These are phyloP conservation scores for Exobasidium rhododendri DNA, from an alignment of 1,284 basidiomycete species.

Conservation along the genomic window DNA sequence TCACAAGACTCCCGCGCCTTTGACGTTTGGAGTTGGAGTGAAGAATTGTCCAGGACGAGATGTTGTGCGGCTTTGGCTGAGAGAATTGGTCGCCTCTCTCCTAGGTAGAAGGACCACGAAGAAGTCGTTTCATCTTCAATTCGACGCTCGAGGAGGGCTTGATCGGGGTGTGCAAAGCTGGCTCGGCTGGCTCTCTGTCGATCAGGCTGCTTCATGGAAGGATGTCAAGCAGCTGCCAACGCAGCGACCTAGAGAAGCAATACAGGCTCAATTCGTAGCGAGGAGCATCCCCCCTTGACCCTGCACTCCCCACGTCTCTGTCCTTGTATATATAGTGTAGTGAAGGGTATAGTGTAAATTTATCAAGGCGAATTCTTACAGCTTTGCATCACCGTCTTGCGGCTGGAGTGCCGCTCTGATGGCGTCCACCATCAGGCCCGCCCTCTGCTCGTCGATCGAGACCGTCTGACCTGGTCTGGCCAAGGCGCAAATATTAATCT, in stretches of 20 bases:
- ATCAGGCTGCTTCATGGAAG: not conserved
- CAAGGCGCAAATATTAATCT: constrained; percentile 1
- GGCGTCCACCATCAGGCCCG: not conserved
- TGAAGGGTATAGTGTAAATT: too few species aligned
- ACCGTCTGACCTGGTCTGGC: not conserved
- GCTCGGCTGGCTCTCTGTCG: not conserved
- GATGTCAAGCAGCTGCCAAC: constrained; percentile 8
- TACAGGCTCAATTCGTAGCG: not conserved
- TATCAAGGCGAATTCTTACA: too few species aligned
- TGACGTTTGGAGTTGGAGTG: constrained; percentile 5
- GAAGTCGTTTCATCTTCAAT: not conserved
- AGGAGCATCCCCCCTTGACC: too few species aligned
- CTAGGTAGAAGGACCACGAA: not conserved
- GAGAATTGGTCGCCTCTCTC: not conserved
- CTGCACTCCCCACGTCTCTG: too few species aligned
- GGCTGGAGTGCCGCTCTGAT: not conserved
- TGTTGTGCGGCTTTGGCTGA: not conserved
- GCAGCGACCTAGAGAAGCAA: not conserved
- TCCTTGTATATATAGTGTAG: too few species aligned
- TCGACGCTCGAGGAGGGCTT: not conserved
- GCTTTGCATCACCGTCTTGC: not conserved
- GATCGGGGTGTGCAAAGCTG: not conserved
- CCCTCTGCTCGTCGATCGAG: not conserved
- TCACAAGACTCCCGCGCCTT: not conserved
- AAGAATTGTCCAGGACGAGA: not conserved